These are phyloP conservation scores for Crataegus laevigata DNA, from an alignment of 306 rosid species.

Conservation along the genomic window DNA sequence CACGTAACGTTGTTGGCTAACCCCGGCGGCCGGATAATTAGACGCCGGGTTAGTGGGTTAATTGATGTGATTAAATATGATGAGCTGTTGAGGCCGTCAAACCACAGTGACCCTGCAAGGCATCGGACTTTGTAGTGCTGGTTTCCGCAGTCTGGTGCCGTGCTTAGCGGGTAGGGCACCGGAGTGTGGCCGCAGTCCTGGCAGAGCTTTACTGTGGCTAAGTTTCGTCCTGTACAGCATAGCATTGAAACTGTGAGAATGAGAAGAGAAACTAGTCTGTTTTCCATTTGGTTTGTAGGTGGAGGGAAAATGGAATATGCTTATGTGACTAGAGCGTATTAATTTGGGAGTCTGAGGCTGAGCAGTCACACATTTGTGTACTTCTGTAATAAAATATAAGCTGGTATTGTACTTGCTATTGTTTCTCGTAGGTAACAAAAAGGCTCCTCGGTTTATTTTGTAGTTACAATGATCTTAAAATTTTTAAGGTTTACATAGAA, in stretches of 20 bases:
- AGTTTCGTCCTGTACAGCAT: background rate
- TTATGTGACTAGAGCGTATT: background rate
- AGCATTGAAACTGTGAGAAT: conserved; percentile 1
- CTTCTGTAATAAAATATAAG: background rate
- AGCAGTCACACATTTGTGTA: background rate
- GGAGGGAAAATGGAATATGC: background rate
- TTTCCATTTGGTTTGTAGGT: background rate
- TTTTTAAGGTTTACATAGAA: conserved; percentile 6
- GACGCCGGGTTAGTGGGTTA: background rate
- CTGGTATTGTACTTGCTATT: background rate
- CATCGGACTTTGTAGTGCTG: conserved; percentile 7
- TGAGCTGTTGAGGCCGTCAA: conserved; percentile 3
- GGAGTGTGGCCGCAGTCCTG: conserved; percentile 19
- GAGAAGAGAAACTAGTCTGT: conserved; percentile 3
- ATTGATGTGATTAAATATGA: conserved; percentile 10
- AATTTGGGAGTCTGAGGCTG: background rate
- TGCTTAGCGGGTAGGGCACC: conserved; percentile 14
- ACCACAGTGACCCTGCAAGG: conserved; percentile 2
- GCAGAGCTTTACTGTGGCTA: conserved; percentile 7
- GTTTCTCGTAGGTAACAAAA: conserved; percentile 14
- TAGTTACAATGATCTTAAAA: background rate
- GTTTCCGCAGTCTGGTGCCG: conserved; percentile 2
- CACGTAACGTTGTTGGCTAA: background rate
- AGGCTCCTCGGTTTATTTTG: background rate
- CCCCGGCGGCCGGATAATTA: background rate